These are phyloP conservation scores for Penicillium soppii DNA, from an alignment of 495 filamentous ascomycete genomes.

Conservation along the genomic window DNA sequence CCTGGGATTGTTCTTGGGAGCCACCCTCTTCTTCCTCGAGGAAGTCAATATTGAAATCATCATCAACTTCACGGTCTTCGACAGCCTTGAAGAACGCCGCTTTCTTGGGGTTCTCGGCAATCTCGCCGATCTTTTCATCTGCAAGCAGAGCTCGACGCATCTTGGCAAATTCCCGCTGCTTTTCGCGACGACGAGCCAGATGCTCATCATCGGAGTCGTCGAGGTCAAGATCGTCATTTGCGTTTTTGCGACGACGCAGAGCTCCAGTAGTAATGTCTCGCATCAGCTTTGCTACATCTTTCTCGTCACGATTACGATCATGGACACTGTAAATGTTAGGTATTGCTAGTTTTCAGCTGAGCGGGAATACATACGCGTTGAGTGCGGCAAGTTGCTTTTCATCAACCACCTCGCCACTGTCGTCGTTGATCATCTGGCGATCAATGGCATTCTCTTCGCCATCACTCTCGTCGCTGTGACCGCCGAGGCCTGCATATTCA, in stretches of 20 bases:
- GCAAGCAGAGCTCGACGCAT: slow-evolving; percentile 86
- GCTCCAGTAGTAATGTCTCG: slow-evolving; percentile 87
- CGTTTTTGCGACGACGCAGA: slow-evolving; percentile 74
- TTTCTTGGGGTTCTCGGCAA: slow-evolving; percentile 88
- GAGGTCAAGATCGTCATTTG: slow-evolving; percentile 72
- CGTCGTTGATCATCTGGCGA: slow-evolving; percentile 87
- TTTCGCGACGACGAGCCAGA: slow-evolving; percentile 72
- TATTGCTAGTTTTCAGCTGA: background rate
- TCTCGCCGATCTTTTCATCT: slow-evolving; percentile 87
- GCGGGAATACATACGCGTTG: slow-evolving; percentile 70
- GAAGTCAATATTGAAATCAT: slow-evolving; percentile 77
- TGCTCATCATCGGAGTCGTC: slow-evolving; percentile 86
- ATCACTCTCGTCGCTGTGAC: slow-evolving; percentile 83
- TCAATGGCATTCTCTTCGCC: slow-evolving; percentile 68
- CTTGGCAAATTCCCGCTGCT: slow-evolving; percentile 83
- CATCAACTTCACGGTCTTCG: slow-evolving; percentile 77
- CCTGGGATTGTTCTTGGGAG: slow-evolving; percentile 45
- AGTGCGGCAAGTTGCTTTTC: slow-evolving; percentile 80
- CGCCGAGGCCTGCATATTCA: slow-evolving; percentile 94
- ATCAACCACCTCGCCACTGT: slow-evolving; percentile 70
- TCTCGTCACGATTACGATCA: slow-evolving; percentile 57
- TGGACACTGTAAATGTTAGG: slow-evolving; percentile 35
- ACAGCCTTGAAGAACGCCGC: slow-evolving; percentile 85
- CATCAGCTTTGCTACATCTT: slow-evolving; percentile 83
- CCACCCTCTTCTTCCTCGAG: slow-evolving; percentile 52